Evolutionary conservation across 1,284 basidiomycete species (phyloP).

Genomic region (Coniophora puteana): DNA sequence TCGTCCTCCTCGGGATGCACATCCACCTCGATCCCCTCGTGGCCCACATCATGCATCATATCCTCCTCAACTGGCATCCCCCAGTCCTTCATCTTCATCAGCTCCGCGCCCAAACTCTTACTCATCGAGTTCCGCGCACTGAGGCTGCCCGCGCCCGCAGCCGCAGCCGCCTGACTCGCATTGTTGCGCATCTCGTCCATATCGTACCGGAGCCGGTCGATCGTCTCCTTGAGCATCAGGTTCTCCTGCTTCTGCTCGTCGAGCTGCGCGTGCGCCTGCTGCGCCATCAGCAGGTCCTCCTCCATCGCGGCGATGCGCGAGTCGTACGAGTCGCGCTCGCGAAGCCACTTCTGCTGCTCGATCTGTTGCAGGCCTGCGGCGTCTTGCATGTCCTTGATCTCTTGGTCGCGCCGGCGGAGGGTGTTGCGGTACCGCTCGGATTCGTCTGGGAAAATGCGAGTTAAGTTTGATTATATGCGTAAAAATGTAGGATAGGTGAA

Average conservation of each 20-base stretch:
- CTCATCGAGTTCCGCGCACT: conserved; percentile 55
- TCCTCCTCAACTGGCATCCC: conserved; percentile 37
- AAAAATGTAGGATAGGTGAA: not conserved
- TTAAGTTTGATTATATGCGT: conserved; percentile 4
- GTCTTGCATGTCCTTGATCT: conserved; percentile 64
- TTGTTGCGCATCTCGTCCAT: conserved; percentile 81
- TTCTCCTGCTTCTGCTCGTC: conserved; percentile 93
- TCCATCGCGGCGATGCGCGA: conserved; percentile 63
- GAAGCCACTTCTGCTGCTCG: conserved; percentile 56
- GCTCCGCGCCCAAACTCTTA: conserved; percentile 79
- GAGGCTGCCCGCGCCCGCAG: conserved; percentile 30
- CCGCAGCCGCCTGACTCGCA: conserved; percentile 32
- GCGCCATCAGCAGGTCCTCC: conserved; percentile 60
- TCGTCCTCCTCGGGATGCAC: conserved; percentile 40
- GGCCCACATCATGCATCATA: too few relatives aligned
- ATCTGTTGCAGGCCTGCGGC: conserved; percentile 52
- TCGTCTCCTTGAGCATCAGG: conserved; percentile 85
- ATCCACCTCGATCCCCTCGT: conserved; percentile 38
- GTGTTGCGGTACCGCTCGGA: conserved; percentile 76
- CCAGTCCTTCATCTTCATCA: conserved; percentile 54
- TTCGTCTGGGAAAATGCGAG: conserved; percentile 41
- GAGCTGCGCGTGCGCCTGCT: conserved; percentile 66
- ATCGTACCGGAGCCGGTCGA: conserved; percentile 86
- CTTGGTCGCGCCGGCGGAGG: conserved; percentile 69
- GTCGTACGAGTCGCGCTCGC: conserved; percentile 69